Evolutionary conservation across 1,139 yeast species (phyloP).

Genomic region (Lizanozyma gosingica): DNA sequence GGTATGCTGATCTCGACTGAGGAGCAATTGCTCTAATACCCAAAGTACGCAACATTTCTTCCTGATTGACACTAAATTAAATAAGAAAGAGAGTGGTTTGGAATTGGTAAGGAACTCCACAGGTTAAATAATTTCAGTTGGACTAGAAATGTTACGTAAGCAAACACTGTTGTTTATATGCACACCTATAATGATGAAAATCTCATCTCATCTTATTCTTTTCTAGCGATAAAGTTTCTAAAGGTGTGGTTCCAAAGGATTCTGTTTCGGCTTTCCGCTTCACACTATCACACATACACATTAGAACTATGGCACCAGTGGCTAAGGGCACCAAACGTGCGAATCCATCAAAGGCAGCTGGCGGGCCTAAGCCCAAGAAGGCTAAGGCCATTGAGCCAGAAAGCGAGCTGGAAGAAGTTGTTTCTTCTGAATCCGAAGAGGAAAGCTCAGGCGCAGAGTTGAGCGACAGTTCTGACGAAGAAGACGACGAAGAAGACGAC

Average conservation of each 20-base stretch:
- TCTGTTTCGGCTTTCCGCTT: too few species aligned
- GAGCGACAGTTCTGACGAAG: constrained; percentile 2
- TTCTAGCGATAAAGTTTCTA: too few species aligned
- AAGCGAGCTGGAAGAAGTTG: constrained; percentile 8
- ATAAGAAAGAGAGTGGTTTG: too few species aligned
- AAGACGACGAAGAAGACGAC: constrained; percentile 5
- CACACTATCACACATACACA: too few species aligned
- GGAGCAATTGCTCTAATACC: background rate
- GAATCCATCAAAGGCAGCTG: constrained; percentile 13
- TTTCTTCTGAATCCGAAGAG: constrained; percentile 10
- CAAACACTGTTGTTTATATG: too few species aligned
- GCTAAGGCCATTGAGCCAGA: constrained; percentile 14
- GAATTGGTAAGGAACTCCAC: too few species aligned
- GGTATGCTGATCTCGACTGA: background rate
- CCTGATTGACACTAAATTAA: too few species aligned
- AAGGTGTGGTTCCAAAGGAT: too few species aligned
- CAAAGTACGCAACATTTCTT: background rate
- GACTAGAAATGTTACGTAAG: too few species aligned
- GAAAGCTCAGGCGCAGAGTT: constrained; percentile 12
- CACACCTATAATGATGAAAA: too few species aligned
- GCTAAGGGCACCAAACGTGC: constrained; percentile 28
- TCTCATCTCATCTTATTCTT: too few species aligned
- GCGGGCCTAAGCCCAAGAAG: constrained; percentile 16
- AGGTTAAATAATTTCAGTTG: too few species aligned
- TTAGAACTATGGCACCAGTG: constrained; percentile 22